Base-by-base conservation (phyloP, 2,329 filamentous ascomycete species). In the Lecanoromycetidae sp. region DNA sequence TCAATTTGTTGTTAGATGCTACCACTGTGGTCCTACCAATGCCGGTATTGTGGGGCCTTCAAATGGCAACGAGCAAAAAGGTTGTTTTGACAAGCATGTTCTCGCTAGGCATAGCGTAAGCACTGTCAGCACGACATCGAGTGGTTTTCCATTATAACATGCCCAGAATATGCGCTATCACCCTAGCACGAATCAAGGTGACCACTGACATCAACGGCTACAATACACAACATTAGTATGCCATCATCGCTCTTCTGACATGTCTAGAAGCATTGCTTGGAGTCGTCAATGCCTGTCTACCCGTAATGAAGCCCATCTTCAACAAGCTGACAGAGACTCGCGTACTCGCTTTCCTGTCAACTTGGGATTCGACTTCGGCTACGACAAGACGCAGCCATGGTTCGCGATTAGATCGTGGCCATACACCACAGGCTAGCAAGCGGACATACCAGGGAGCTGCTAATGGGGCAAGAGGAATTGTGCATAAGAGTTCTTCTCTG, bases 1-100 rank as follows among this genome's bases (percentile, higher is more conserved):
- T 47, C 38, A 52, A 52, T 39, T 20, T 54, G 17, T 17, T 51
- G 5, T 19, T 47, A 27, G 52, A 53, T 44, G 9, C 52, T 23
- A 40, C 35, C 17, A 36, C 45, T 22, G 44, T 51, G 17, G 39
- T 44, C 7, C 39, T 54, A 4, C 52, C 52, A 17, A 33, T 51
- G 38, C 48, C 50, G 4, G 30, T 47, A 3, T 13, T 54, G 15
- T 51, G 45, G 46, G 25, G 38, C 8, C 46, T 54, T 10, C 46
- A 54, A 20, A 39, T 50, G 45, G 27, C 37, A 8, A 27, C 8
- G 22, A 30, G 22, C n/a, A 46, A 46, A 29, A 52, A 53, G 30
- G 5, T 53, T 3, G 22, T 39, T 17, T 13, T 54, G 26, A 46
- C 23, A 17, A 36, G 39, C 9, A 46, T 54, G n/a, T 53, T 54